Evolutionary conservation across 352 stramenopile species (phyloP), one percentile per base, ranked within the genome.

Genomic region (Blastocystis sp.): DNA sequence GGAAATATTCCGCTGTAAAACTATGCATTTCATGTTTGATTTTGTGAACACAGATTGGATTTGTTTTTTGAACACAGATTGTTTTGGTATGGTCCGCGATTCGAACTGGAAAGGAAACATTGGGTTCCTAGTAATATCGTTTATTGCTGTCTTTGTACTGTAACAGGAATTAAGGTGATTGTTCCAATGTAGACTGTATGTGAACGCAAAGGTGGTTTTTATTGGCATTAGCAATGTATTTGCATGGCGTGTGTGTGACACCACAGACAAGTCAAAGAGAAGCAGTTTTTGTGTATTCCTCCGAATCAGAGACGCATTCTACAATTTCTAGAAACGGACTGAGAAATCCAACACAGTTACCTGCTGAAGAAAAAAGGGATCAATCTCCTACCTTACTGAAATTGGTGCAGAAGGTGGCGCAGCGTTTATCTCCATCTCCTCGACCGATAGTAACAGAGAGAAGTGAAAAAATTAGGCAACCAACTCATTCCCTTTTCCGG

Each of bases 201-300:
- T 78, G 20, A 78, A 78, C 30, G 43, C 50, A 53, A 34, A 78
- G 24, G 18, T 78, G 24, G 66, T 78, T 26, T 78, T 53, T 53
- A 30, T 45, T n/a, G 56, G 30, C 56, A 78, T 78, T n/a, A 9
- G 26, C 3, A 53, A 45, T 24, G 11, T 78, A 18, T 34, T 39
- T 62, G 56, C 8, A 66, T 66, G 18, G 50, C 50, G 50, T 13
- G 20, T 13, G 9, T 13, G 0, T 66, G 56, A 66, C 9, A 66
- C 9, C 20, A 13, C 37, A 37, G 7, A 55, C n/a, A 20, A 26
- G 56, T 41, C 30, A 24, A 53, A 9, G 18, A 20, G 34, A 78
- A 37, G 30, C 13, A 11, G 39, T n/a, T 3, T 41, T 56, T 45
- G 24, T 45, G 39, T 56, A 9, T 56, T 62, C 20, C 3, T 3